A percentile compares a stretch with the other conserved stretches of the same genome.
These are phyloP conservation scores for Trapa incisa DNA, from an alignment of 345 rosid genomes.

Conservation along the genomic window DNA sequence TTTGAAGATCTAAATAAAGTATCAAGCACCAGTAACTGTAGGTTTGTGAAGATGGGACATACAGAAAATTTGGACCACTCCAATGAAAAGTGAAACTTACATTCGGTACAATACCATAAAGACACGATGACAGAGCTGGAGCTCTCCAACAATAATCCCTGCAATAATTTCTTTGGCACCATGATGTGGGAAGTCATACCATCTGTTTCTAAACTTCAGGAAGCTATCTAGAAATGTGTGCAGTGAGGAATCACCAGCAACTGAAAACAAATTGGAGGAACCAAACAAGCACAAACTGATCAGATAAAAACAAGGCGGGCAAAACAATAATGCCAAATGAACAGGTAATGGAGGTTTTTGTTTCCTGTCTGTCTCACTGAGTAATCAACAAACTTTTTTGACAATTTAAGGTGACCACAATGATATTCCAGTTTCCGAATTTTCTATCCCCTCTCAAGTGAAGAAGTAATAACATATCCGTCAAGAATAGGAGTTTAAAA, in stretches of 20 bases:
- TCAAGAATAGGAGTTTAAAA: not conserved
- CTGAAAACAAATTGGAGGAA: slow-evolving; percentile 20
- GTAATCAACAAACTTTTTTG: too few species aligned
- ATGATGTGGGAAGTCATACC: slow-evolving; percentile 92
- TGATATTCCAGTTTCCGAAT: too few species aligned
- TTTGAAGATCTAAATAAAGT: slow-evolving; percentile 56
- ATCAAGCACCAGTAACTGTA: slow-evolving; percentile 8
- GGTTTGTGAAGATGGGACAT: not conserved
- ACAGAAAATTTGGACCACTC: not conserved
- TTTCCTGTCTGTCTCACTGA: too few species aligned
- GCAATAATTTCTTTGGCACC: slow-evolving; percentile 80
- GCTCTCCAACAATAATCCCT: slow-evolving; percentile 77
- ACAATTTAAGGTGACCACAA: too few species aligned
- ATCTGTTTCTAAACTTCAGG: slow-evolving; percentile 70
- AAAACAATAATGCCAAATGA: slow-evolving; percentile 13
- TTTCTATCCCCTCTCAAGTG: too few species aligned
- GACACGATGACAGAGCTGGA: slow-evolving; percentile 64
- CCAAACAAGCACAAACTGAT: not conserved
- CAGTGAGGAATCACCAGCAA: slow-evolving; percentile 69
- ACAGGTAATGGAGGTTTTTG: not conserved
- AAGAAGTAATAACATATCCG: too few species aligned
- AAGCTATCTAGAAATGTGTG: slow-evolving; percentile 72
- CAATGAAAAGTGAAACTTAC: slow-evolving; percentile 32
- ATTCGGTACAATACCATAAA: slow-evolving; percentile 83
- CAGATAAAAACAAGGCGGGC: not conserved